A percentile compares a stretch with the other conserved stretches of the same genome.
phyloP scores from a whole-genome alignment of 225 moss, liverwort and hornwort species.

The Thuidium tamariscinum region DNA sequence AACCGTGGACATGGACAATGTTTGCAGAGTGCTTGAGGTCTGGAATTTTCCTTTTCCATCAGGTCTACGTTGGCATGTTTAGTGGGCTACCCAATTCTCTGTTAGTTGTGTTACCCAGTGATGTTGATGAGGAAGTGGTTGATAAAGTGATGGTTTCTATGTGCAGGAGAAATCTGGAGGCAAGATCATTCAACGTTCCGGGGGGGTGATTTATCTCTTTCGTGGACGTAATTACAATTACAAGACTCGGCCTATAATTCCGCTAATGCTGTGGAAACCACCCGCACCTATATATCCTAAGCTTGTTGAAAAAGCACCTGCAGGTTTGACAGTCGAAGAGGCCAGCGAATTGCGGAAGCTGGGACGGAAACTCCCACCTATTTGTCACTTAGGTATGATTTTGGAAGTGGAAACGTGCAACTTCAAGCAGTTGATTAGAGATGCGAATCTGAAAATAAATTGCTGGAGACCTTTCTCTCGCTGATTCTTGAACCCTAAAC shows the following conservation, averaged over 20 bases:
- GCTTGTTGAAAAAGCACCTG: conserved; percentile 64
- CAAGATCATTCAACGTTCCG: conserved; percentile 59
- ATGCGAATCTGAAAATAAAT: not conserved
- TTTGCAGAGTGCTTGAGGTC: conserved; percentile 77
- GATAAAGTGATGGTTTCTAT: not conserved
- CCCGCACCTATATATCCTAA: conserved; percentile 84
- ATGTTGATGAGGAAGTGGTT: not conserved
- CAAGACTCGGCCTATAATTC: conserved; percentile 64
- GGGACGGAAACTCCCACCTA: conserved; percentile 53
- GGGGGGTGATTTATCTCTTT: conserved; percentile 62
- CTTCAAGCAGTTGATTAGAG: not conserved
- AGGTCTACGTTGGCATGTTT: not conserved
- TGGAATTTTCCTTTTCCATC: not conserved
- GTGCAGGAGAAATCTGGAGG: conserved; percentile 81
- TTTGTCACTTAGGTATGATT: conserved; percentile 60
- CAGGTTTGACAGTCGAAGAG: conserved; percentile 58
- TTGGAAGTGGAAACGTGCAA: not conserved
- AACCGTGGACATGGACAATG: conserved; percentile 96
- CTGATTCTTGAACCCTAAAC: not conserved
- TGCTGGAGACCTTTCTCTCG: not conserved
- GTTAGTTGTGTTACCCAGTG: not conserved
- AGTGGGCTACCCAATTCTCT: not conserved
- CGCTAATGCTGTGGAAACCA: conserved; percentile 95
- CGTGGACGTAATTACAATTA: conserved; percentile 94
- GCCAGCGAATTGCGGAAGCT: conserved; percentile 36